Percentiles rank a stretch among this genome's conserved stretches.
Evolutionary conservation across 306 rosid species (phyloP).

Genomic region (Boehmeria nivea): DNA sequence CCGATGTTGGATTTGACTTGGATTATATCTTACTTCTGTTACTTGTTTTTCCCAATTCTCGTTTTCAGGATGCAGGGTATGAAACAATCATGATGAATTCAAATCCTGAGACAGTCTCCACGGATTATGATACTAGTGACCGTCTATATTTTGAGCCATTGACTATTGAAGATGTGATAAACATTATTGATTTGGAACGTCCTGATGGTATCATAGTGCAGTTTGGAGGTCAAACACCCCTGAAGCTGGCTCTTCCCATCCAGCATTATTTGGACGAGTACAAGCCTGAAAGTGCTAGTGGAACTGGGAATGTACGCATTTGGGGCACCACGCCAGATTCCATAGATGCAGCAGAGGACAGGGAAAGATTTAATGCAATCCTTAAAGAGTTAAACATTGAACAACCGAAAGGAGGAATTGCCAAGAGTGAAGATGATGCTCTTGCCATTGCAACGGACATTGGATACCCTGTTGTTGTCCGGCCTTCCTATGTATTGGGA

Average conservation of each 20-base stretch:
- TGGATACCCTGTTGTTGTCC: constrained; percentile 93
- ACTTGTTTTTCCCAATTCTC: constrained; percentile 17
- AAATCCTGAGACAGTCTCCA: constrained; percentile 95
- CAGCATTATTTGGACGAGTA: constrained; percentile 77
- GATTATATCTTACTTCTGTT: background rate
- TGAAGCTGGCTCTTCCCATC: constrained; percentile 82
- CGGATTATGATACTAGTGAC: constrained; percentile 96
- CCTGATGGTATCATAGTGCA: constrained; percentile 99
- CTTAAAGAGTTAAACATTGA: constrained; percentile 73
- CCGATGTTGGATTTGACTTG: background rate
- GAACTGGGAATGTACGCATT: constrained; percentile 56
- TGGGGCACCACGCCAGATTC: constrained; percentile 99
- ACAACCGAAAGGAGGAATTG: constrained; percentile 99
- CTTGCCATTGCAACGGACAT: constrained; percentile 72
- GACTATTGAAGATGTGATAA: constrained; percentile 80
- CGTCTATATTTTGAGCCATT: constrained; percentile 90
- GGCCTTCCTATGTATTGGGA: constrained; percentile 95
- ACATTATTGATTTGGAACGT: constrained; percentile 85
- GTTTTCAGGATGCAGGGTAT: constrained; percentile 79
- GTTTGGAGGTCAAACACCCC: constrained; percentile 98
- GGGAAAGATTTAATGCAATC: constrained; percentile 86
- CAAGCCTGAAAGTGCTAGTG: constrained; percentile 67
- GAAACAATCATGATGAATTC: constrained; percentile 99
- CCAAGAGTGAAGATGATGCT: constrained; percentile 84
- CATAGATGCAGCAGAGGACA: constrained; percentile 94